Conservation (phyloP, 352 stramenopile genomes). For the Aphanomyces invadans region DNA sequence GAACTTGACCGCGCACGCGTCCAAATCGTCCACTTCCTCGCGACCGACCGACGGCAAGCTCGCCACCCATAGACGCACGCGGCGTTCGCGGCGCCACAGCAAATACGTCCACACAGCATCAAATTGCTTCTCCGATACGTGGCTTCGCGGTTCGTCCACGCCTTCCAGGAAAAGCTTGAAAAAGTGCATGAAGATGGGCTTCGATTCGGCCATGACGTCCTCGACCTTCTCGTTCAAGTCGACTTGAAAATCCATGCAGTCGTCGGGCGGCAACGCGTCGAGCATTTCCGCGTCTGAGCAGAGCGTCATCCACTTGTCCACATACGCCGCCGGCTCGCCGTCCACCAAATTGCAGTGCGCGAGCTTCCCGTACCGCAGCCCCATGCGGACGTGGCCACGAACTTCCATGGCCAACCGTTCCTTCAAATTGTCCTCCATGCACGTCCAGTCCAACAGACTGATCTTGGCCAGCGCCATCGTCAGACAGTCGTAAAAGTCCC, state of each 20-base stretch:
- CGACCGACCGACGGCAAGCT: conserved; percentile 40
- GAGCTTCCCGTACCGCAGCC: background rate
- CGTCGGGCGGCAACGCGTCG: background rate
- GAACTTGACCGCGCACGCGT: conserved; percentile 46
- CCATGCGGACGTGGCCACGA: background rate
- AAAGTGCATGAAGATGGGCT: background rate
- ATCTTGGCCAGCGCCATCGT: conserved; percentile 66
- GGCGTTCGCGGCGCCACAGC: conserved; percentile 36
- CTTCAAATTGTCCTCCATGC: conserved; percentile 39
- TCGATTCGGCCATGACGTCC: background rate
- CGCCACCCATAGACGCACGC: conserved; percentile 33
- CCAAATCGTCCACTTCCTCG: conserved; percentile 33
- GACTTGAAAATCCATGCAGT: conserved; percentile 5
- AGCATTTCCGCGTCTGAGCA: background rate
- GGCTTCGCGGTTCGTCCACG: background rate
- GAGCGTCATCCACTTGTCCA: background rate
- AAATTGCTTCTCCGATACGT: conserved; percentile 34
- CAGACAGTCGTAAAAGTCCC: conserved; percentile 58
- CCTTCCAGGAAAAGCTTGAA: background rate
- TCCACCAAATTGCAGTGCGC: background rate
- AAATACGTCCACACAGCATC: conserved; percentile 52
- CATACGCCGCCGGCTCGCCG: background rate
- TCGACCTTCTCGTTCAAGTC: conserved; percentile 4
- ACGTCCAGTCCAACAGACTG: conserved; percentile 68
- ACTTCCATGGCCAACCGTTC: background rate